Evolutionary conservation across 2,329 filamentous ascomycete genomes (phyloP).

Genomic region (Claviceps sorghi): DNA sequence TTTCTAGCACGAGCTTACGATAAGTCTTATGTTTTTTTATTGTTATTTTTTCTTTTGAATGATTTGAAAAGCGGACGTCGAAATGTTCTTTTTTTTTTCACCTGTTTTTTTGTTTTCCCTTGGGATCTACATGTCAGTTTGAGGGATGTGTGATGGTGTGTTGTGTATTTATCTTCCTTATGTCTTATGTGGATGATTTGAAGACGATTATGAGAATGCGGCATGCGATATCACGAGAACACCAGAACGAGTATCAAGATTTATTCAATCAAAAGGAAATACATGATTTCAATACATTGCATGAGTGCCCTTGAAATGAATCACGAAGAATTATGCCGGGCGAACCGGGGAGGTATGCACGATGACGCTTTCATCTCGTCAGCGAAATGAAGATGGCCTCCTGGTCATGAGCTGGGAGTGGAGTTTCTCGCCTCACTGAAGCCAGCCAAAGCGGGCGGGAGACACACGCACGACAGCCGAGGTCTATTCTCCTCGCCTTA

Average conservation of each 20-base stretch:
- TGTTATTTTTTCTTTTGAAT: neutral
- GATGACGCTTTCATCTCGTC: too few species aligned
- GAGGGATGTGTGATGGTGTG: constrained; percentile 1
- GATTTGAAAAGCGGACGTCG: neutral
- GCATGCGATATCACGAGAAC: constrained; percentile 4
- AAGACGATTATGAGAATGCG: neutral
- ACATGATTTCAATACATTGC: constrained; percentile 9
- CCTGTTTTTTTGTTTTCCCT: neutral
- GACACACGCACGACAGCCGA: too few species aligned
- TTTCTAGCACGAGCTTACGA: constrained; percentile 20
- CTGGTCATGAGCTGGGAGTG: too few species aligned
- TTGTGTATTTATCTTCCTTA: constrained; percentile 15
- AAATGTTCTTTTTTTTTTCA: neutral
- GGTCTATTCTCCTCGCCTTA: too few species aligned
- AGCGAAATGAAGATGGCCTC: too few species aligned
- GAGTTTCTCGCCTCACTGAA: too few species aligned
- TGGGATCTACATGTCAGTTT: neutral
- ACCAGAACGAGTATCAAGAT: constrained; percentile 6
- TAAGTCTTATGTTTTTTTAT: constrained; percentile 4
- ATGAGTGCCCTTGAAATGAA: constrained; percentile 7
- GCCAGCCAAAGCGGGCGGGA: too few species aligned
- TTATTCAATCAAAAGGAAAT: constrained; percentile 3
- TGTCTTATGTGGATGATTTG: constrained; percentile 1
- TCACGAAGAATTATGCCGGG: too few species aligned
- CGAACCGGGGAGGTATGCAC: too few species aligned